These are phyloP conservation scores for Lantana camara DNA, from an alignment of 257 asterid species.

Conservation along the genomic window DNA sequence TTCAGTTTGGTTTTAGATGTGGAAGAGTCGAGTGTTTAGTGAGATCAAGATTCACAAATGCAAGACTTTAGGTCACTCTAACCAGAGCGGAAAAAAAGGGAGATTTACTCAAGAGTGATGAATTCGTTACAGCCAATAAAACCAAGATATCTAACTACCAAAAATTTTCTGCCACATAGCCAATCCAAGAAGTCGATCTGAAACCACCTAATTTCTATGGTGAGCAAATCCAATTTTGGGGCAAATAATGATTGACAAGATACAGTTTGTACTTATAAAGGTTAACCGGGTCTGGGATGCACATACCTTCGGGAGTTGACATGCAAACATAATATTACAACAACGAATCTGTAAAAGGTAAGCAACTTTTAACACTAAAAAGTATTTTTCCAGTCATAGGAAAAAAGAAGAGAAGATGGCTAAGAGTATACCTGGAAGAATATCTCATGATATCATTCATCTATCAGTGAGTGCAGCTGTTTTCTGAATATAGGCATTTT, in stretches of 20 bases:
- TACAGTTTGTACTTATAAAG: slow-evolving; percentile 9
- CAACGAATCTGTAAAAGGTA: slow-evolving; percentile 13
- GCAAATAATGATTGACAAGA: not conserved
- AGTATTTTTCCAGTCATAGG: too few relatives aligned
- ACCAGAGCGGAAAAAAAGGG: too few relatives aligned
- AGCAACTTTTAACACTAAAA: too few relatives aligned
- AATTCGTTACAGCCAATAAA: not conserved
- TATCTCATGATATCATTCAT: slow-evolving; percentile 43
- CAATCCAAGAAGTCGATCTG: slow-evolving; percentile 1
- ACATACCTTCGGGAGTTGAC: slow-evolving; percentile 9
- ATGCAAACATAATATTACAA: not conserved
- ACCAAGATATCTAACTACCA: slow-evolving; percentile 10
- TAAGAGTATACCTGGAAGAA: slow-evolving; percentile 26
- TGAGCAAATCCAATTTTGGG: slow-evolving; percentile 5
- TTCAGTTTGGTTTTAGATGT: too few relatives aligned
- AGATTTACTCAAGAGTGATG: not conserved
- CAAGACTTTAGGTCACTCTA: too few relatives aligned
- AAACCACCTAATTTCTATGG: not conserved
- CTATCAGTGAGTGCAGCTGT: slow-evolving; percentile 61
- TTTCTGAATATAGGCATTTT: slow-evolving; percentile 55
- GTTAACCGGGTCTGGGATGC: not conserved
- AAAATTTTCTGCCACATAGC: slow-evolving; percentile 24
- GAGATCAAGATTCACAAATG: too few relatives aligned
- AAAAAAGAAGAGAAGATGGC: not conserved
- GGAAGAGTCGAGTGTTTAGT: too few relatives aligned